Percentiles rank a stretch among this genome's conserved stretches.
Evolutionary conservation across 2,329 filamentous ascomycete genomes (phyloP).

Genomic region (Neofusicoccum parvum): DNA sequence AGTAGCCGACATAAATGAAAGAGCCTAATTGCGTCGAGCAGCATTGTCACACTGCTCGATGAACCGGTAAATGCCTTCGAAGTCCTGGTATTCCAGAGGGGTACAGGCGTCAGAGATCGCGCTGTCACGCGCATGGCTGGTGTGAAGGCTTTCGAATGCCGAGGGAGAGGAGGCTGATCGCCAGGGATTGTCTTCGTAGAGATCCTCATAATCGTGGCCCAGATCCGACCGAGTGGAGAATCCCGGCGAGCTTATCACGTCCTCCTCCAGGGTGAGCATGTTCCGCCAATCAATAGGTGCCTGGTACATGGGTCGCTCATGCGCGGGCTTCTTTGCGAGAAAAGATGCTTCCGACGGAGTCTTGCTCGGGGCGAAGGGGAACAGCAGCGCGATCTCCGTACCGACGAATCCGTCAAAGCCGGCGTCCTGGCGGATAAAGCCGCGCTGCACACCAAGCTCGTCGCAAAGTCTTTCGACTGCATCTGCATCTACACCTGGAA

Average conservation of each 20-base stretch:
- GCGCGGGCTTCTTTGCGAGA: slow-evolving; percentile 43
- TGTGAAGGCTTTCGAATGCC: slow-evolving; percentile 60
- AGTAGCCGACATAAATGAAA: background rate
- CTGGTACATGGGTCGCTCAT: slow-evolving; percentile 33
- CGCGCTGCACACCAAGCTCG: slow-evolving; percentile 81
- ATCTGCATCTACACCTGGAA: slow-evolving; percentile 84
- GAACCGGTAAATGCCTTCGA: slow-evolving; percentile 68
- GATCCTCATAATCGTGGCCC: slow-evolving; percentile 45
- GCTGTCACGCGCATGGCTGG: slow-evolving; percentile 52
- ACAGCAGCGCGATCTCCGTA: slow-evolving; percentile 74
- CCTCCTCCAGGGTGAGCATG: slow-evolving; percentile 54
- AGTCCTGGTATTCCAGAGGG: slow-evolving; percentile 61
- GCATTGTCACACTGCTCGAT: slow-evolving; percentile 61
- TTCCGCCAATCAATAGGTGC: slow-evolving; percentile 58
- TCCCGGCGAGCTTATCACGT: slow-evolving; percentile 28
- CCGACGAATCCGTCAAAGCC: slow-evolving; percentile 71
- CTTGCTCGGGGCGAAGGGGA: slow-evolving; percentile 77
- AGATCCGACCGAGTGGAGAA: slow-evolving; percentile 43
- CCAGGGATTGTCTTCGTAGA: slow-evolving; percentile 56
- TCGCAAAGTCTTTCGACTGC: slow-evolving; percentile 82
- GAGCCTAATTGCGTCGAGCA: background rate
- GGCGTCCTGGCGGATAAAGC: slow-evolving; percentile 75
- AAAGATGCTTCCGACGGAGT: slow-evolving; percentile 50
- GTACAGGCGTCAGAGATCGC: slow-evolving; percentile 31
- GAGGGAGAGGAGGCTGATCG: slow-evolving; percentile 48